Percentiles rank a stretch among this genome's conserved stretches.
These are phyloP conservation scores for Saccharomycopsis sp. DNA, from an alignment of 805 yeast genomes.

Conservation along the genomic window DNA sequence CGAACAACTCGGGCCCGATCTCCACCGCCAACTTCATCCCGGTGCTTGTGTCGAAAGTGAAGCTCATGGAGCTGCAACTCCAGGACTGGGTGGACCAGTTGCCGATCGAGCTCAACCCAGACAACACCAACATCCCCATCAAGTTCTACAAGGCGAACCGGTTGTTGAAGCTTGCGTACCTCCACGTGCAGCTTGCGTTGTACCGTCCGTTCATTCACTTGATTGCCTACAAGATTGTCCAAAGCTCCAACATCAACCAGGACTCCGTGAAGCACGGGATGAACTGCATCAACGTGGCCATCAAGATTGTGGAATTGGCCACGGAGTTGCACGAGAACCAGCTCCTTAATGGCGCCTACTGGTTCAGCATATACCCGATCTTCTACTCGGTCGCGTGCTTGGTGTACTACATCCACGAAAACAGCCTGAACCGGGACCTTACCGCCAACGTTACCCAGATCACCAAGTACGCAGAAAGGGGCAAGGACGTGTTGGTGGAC, in stretches of 20 bases:
- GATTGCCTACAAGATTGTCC: constrained; percentile 46
- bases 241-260: constrained; percentile 35
- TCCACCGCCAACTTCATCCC: constrained; percentile 5
- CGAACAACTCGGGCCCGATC: constrained; percentile 18
- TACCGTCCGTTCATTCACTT: constrained; percentile 87
- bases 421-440: constrained; percentile 22
- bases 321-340: constrained; percentile 68
- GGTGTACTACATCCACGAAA: constrained; percentile 66
- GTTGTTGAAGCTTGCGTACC: constrained; percentile 58
- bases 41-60: constrained; percentile 32
- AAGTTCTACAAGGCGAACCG: constrained; percentile 64
- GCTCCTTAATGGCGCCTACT: constrained; percentile 73
- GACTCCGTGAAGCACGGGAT: constrained; percentile 65
- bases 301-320: constrained; percentile 72
- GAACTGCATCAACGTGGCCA: constrained; percentile 76
- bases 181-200: constrained; percentile 70
- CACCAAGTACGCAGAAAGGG: constrained; percentile 70
- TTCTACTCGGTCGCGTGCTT: constrained; percentile 84
- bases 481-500: constrained; percentile 61
- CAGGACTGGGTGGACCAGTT: constrained; percentile 62
- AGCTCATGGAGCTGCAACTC: constrained; percentile 57
- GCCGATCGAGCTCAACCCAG: constrained; percentile 65
- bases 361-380: constrained; percentile 86
- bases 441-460: constrained; percentile 27
- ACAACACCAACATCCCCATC: constrained; percentile 35